These are phyloP conservation scores for Cyclotella sp. DNA, from an alignment of 108 stramenopile species.

Conservation along the genomic window DNA sequence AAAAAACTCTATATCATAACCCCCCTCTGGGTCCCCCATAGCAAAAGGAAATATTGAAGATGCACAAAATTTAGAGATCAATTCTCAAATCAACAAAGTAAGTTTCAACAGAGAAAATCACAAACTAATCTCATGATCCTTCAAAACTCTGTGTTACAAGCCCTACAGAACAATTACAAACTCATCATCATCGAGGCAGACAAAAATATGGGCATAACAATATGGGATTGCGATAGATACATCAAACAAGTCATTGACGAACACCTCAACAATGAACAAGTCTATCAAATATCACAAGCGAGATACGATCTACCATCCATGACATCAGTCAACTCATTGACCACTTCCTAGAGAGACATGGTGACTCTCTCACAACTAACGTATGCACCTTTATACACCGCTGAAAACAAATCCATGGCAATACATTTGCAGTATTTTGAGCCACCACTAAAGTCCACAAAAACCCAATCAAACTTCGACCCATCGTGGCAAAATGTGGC, in stretches of 20 bases:
- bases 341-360: neutral
- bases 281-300: conserved; percentile 5
- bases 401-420: neutral
- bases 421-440: neutral
- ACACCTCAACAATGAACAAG: conserved; percentile 5
- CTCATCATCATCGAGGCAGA: conserved; percentile 1
- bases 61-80: neutral
- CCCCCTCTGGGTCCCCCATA: neutral
- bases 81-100: no score
- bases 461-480: conserved; percentile 2
- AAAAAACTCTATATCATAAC: neutral
- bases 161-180: neutral
- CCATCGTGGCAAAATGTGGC: neutral
- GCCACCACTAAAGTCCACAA: conserved; percentile 20
- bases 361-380: neutral
- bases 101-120: neutral
- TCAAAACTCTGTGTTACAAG: neutral
- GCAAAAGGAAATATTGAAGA: neutral
- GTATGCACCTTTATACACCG: neutral
- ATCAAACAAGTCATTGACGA: neutral
- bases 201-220: conserved; percentile 12
- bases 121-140: neutral
- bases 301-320: no score
- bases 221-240: neutral
- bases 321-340: neutral